Evolutionary conservation across 164 flowering plant genomes (phyloP), one percentile per base, ranked within the genome.

Genomic region (Tetracentron sinense): DNA sequence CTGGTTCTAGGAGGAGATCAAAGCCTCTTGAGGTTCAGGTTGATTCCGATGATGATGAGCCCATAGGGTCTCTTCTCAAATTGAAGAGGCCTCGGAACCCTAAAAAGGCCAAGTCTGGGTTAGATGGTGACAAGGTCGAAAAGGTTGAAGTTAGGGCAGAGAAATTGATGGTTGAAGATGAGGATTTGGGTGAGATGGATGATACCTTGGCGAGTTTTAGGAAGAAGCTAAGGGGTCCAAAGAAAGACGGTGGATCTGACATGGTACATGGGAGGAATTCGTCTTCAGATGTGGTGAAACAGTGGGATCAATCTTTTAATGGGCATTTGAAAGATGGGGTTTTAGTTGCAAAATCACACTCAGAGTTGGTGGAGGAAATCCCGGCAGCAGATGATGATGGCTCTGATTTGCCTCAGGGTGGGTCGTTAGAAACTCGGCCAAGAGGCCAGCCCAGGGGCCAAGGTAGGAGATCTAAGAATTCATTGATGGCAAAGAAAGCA

Each of bases 191-290:
- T 35, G 83, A 78, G 21, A 85, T 85, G 95, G 81, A 86, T 47
- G 86, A 86, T 65, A 88, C 97, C 0, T 70, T 89, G 64, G 92
- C 92, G 0, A 82, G 75, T 73, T 81, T 85, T 54, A 79, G 77
- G 84, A 82, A 82, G 82, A 83, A 79, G 64, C 65, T 86, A 67
- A 89, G 74, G 74, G 80, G 78, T 62, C 90, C 90, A 0, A 88
- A 86, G 79, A 78, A 75, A 65, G 82, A 74, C 65, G 54, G 48
- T 65, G 82, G 79, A 56, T 61, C 68, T 58, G 72, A 60, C 26
- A 50, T 8, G 10, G n/a, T 52, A 20, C 72, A 55, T 63, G 78
- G 56, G 10, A 65, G 31, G 51, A 53, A 38, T 65, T 58, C 48
- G 28, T 60, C 29, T 46, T 56, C 55, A 55, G 56, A 33, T 56